Evolutionary conservation across 1,139 yeast species (phyloP).

Genomic region (Magnusiomyces fungicola): DNA sequence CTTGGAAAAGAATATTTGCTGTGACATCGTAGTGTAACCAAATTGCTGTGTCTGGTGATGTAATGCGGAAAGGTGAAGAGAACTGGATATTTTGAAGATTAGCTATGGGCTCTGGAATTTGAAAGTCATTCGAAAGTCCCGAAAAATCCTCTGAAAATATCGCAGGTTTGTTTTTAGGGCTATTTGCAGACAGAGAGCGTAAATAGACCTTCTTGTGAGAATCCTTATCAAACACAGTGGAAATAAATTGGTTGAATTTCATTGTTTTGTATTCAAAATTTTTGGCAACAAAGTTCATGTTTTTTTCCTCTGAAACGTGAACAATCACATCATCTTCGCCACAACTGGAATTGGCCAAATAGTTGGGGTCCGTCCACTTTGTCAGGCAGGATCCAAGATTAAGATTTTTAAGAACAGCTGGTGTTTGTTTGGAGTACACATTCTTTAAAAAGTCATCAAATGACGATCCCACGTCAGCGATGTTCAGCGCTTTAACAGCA

Average conservation of each 20-base stretch:
- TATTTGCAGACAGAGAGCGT: constrained; percentile 27
- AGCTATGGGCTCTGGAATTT: constrained; percentile 24
- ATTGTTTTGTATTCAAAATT: constrained; percentile 30
- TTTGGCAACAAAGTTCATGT: constrained; percentile 30
- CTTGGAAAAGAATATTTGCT: constrained; percentile 34
- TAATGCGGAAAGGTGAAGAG: constrained; percentile 33
- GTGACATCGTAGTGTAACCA: constrained; percentile 37
- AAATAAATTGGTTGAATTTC: constrained; percentile 27
- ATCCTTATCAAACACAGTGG: constrained; percentile 19
- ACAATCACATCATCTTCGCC: constrained; percentile 24
- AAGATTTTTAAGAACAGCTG: constrained; percentile 20
- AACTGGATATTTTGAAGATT: constrained; percentile 22
- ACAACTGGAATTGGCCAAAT: constrained; percentile 28
- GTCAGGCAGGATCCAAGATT: constrained; percentile 26
- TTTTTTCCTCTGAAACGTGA: constrained; percentile 24
- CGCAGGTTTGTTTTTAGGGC: constrained; percentile 31
- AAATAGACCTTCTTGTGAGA: constrained; percentile 22
- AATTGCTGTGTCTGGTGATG: constrained; percentile 31
- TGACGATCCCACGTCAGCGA: not conserved
- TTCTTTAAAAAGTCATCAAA: constrained; percentile 9
- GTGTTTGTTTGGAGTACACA: constrained; percentile 12
- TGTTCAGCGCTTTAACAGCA: not conserved
- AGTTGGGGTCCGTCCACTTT: constrained; percentile 29
- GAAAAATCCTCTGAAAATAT: constrained; percentile 30
- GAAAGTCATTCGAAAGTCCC: constrained; percentile 27